A percentile compares a stretch with the other conserved stretches of the same genome.
phyloP scores from a whole-genome alignment of 148 eudicot genomes.

The Selenicereus undatus region DNA sequence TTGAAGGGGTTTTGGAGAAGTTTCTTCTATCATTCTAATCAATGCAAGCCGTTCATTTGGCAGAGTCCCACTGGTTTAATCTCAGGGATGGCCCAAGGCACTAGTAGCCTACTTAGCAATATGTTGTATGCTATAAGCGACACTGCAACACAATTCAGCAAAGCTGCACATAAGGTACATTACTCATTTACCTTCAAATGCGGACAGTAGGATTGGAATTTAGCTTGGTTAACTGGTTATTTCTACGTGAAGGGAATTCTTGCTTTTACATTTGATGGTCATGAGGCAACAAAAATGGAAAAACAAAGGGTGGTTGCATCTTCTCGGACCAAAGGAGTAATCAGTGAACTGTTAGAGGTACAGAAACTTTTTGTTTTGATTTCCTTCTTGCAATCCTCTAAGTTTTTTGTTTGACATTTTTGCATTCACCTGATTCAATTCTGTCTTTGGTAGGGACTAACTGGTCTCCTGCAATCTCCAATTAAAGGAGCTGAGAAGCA shows the following conservation, averaged over 20 bases:
- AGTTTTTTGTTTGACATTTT: neutral
- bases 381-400: neutral
- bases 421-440: neutral
- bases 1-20: neutral
- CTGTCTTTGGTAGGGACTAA: conserved; percentile 59
- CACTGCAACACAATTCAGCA: conserved; percentile 94
- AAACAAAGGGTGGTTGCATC: conserved; percentile 56
- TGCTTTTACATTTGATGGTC: conserved; percentile 87
- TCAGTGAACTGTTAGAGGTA: conserved; percentile 89
- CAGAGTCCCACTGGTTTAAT: conserved; percentile 88
- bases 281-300: conserved; percentile 47
- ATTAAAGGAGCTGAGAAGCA: conserved; percentile 94
- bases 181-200: conserved; percentile 1
- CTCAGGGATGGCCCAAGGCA: conserved; percentile 93
- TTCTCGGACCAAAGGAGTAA: conserved; percentile 82
- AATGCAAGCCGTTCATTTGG: conserved; percentile 4
- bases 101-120: conserved; percentile 83
- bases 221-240: conserved; percentile 5
- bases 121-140: conserved; percentile 94
- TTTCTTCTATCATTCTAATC: conserved; percentile 6
- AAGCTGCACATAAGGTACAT: conserved; percentile 89
- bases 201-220: neutral
- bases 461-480: conserved; percentile 95
- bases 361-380: neutral
- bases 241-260: conserved; percentile 68